Evolutionary conservation across 768 basidiomycete genomes (phyloP).

Genomic region (Exidia glandulosa): DNA sequence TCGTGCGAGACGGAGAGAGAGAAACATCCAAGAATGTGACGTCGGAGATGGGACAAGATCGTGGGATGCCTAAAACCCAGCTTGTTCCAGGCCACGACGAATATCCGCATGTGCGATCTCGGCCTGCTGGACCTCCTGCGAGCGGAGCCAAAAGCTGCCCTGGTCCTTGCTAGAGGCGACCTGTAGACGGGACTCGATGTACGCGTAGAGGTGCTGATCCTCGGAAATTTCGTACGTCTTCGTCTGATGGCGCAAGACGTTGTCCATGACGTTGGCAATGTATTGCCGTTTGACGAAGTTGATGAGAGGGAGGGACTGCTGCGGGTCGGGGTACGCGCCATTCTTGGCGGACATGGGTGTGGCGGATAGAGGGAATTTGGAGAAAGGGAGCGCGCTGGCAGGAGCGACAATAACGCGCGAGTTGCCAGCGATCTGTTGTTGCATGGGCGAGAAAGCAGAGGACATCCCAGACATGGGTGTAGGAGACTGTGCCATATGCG

Average conservation of each 20-base stretch:
- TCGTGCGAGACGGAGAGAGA: neutral
- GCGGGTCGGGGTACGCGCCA: neutral
- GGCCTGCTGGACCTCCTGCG: constrained; percentile 46
- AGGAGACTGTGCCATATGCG: neutral
- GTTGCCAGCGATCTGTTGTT: neutral
- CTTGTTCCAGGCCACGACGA: constrained; percentile 53
- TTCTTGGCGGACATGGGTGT: neutral
- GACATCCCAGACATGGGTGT: neutral
- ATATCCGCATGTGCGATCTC: constrained; percentile 56
- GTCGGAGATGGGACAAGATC: too few species aligned
- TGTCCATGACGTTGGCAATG: constrained; percentile 42
- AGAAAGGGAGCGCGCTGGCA: neutral
- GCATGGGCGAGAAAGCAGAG: neutral
- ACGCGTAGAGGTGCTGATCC: constrained; percentile 27
- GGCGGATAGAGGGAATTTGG: neutral
- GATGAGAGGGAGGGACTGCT: constrained; percentile 18
- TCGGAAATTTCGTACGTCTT: constrained; percentile 38
- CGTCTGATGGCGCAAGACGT: constrained; percentile 47
- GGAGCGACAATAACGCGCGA: neutral
- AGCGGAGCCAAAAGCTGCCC: constrained; percentile 45
- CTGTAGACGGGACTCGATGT: constrained; percentile 37
- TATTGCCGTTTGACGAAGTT: constrained; percentile 46
- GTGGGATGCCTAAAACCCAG: constrained; percentile 53
- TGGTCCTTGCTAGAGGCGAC: constrained; percentile 31
- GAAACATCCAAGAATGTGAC: too few species aligned